Percentiles rank a stretch among this genome's conserved stretches.
Evolutionary conservation across 2,329 filamentous ascomycete species (phyloP).

Genomic region (Phaeoacremonium minimum): DNA sequence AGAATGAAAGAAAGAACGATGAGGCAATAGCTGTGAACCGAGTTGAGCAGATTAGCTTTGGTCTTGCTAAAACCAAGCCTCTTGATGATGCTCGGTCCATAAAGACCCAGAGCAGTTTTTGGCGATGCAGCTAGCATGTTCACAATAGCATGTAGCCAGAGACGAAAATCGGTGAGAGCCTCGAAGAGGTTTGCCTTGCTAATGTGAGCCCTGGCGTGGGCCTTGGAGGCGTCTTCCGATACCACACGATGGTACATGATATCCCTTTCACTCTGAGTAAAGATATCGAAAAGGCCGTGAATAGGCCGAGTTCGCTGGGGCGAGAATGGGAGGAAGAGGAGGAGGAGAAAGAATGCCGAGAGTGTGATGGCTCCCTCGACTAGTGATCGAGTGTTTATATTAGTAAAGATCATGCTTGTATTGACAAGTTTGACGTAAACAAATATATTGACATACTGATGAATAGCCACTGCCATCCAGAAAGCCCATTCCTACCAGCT

Average conservation of each 20-base stretch:
- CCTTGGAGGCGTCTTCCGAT: conserved; percentile 8
- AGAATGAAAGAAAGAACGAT: conserved; percentile 5
- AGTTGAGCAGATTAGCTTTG: conserved; percentile 13
- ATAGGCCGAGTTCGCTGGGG: conserved; percentile 6
- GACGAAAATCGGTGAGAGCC: conserved; percentile 7
- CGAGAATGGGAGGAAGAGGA: conserved; percentile 7
- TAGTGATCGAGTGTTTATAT: too few species aligned
- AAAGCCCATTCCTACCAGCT: conserved; percentile 3
- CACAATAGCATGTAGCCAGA: conserved; percentile 10
- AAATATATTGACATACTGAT: too few species aligned
- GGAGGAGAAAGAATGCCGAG: conserved; percentile 4
- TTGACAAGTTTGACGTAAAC: too few species aligned
- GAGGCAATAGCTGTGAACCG: conserved; percentile 9
- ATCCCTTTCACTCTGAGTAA: conserved; percentile 4
- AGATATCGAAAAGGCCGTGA: conserved; percentile 7
- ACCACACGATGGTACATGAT: conserved; percentile 6
- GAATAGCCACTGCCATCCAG: conserved; percentile 13
- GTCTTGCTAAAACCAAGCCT: conserved; percentile 10
- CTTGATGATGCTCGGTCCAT: conserved; percentile 12
- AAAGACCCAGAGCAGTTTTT: conserved; percentile 8
- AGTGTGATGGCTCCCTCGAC: conserved; percentile 7
- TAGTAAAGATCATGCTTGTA: too few species aligned
- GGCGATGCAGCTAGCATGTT: conserved; percentile 8
- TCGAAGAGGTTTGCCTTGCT: conserved; percentile 1
- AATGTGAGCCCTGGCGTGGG: conserved; percentile 6